Evolutionary conservation across 805 yeast species (phyloP).

Genomic region (Starmerella bacillaris): DNA sequence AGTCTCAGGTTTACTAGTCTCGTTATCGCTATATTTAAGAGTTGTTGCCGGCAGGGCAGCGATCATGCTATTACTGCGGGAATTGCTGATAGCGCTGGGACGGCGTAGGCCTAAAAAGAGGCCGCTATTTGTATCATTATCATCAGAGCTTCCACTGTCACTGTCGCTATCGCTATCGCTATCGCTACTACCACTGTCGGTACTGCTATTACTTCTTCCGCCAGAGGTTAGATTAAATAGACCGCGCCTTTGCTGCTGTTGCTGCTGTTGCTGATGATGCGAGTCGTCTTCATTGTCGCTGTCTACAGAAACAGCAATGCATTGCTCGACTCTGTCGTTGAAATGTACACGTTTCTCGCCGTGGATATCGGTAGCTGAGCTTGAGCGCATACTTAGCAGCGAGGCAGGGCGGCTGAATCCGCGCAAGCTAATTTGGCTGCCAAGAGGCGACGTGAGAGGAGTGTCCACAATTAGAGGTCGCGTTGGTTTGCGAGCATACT

Average conservation of each 20-base stretch:
- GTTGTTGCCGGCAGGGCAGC: conserved; percentile 74
- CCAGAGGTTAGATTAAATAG: conserved; percentile 17
- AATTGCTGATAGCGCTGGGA: conserved; percentile 17
- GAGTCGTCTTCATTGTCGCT: conserved; percentile 5
- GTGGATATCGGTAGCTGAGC: conserved; percentile 1
- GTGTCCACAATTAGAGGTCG: conserved; percentile 1
- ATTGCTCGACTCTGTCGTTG: conserved; percentile 86
- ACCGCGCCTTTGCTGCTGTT: not conserved
- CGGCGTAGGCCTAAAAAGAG: conserved; percentile 39
- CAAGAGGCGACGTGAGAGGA: conserved; percentile 3
- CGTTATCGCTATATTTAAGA: conserved; percentile 53
- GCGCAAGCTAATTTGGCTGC: conserved; percentile 4
- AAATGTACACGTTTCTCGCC: conserved; percentile 65
- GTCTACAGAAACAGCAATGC: conserved; percentile 47
- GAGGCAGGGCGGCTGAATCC: conserved; percentile 6
- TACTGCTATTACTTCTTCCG: conserved; percentile 27
- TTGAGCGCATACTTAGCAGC: conserved; percentile 7
- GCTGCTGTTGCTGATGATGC: not conserved
- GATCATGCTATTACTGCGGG: conserved; percentile 34
- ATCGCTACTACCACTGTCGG: conserved; percentile 20
- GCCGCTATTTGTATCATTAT: conserved; percentile 51
- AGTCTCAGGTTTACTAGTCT: conserved; percentile 14
- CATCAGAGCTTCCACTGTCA: conserved; percentile 21
- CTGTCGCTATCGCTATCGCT: conserved; percentile 20
- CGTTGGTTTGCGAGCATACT: conserved; percentile 13